Evolutionary conservation across 2,329 filamentous ascomycete genomes (phyloP), one percentile per base, ranked within the genome.

Genomic region (Epichloe gansuensis): DNA sequence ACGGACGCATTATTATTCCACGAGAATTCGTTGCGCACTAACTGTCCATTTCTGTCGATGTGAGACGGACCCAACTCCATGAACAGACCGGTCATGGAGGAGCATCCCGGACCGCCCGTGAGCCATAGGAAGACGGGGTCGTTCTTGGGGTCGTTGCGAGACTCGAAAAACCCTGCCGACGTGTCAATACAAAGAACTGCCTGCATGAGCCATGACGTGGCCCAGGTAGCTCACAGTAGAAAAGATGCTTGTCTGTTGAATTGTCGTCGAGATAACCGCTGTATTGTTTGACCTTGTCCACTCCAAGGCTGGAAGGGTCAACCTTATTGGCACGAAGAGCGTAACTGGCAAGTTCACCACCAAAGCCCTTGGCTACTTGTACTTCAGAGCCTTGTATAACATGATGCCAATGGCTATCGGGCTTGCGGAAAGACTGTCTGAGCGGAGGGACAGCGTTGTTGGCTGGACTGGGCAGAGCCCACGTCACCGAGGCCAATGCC

Each of bases 1-100:
- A 98, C 91, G 48, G 90, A 96, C 58, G 93, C 93, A 65, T 98
- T 97, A 69, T 82, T 83, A 75, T 97, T 98, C 93, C 93, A 98
- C 6, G 91, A 88, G 72, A 82, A 83, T 46, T 88, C 84, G 74
- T 98, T 98, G 78, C 85, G 82, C 63, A 89, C 80, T 53, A 91
- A 69, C 71, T 91, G 82, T 62, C 89, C 76, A 62, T 95, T 86
- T 77, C 91, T 81, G 68, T 88, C 80, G 68, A 98, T 83, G 57
- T 84, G 87, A 31, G 89, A 84, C n/a, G 93, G 91, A 51, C 93
- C 93, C 56, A 98, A 85, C 74, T 98, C 93, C 75, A 97, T 85
- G 82, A 98, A 97, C 54, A 98, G 83, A 58, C 93, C 93, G 58
- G 91, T 97, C 64, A 98, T 77, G 50, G 91, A 97, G 23, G 91